Base-by-base conservation (phyloP, 2,329 filamentous ascomycete genomes). In the Xylaria sp. region DNA sequence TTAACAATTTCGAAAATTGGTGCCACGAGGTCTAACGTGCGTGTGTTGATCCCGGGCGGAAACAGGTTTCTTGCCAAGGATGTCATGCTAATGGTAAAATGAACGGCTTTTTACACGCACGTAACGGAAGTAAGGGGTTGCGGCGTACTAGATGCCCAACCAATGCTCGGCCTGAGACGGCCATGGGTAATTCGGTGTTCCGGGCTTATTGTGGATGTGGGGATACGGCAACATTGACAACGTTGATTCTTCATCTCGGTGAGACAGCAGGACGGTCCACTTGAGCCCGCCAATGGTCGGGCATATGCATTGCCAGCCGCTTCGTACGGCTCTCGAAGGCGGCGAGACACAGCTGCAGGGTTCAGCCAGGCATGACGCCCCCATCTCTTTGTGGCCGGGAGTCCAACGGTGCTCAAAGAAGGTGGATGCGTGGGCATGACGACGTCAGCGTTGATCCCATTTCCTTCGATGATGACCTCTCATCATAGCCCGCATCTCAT, bases 401-500 rank as follows among this genome's bases (percentile, higher is more conserved):
- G 25, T 27, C 17, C 21, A 44, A 27, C 31, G 31, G 31, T n/a
- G n/a, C n/a, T n/a, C n/a, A n/a, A n/a, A n/a, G n/a, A n/a, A n/a
- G n/a, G n/a, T n/a, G n/a, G n/a, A n/a, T 4, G 46, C 23, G 49
- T 40, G 19, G 35, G 33, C 29, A 52, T 52, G 48, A 29, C 35
- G 48, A 46, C 43, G n/a, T 46, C 31, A 29, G 31, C 15, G 43
- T n/a, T n/a, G n/a, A n/a, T n/a, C n/a, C n/a, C n/a, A 31, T 13
- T 46, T 47, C 17, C 25, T 27, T 37, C 31, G 19, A 17, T 21
- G 29, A 15, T 47, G 27, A 9, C 33, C 31, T 48, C 44, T 48
- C 53, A 21, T 21, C 41, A 29, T 43, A 21, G 51, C 35, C 51
- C 38, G 21, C 33, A 27, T 58, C 35, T 51, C 37, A 59, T 60